Evolutionary conservation across 1,284 basidiomycete genomes (phyloP).

Genomic region (Fomitopsis betulina): DNA sequence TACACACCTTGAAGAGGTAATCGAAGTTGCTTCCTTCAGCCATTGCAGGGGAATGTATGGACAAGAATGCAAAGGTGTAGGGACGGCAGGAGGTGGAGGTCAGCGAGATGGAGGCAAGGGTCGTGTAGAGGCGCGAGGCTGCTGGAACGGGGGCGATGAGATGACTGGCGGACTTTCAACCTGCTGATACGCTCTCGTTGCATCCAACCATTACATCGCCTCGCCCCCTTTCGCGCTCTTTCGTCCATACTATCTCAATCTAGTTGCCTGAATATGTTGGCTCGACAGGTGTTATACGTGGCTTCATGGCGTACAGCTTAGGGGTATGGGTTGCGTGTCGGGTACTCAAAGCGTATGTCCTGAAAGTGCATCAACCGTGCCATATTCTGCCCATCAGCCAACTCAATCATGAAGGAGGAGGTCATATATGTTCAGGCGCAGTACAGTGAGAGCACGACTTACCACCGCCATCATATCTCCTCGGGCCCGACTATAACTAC

Average conservation of each 20-base stretch:
- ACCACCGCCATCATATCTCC: not conserved
- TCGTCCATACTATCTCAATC: not conserved
- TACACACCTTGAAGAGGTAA: constrained; percentile 89
- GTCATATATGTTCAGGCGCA: not conserved
- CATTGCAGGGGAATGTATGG: constrained; percentile 47
- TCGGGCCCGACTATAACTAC: no score
- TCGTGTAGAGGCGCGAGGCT: constrained; percentile 6
- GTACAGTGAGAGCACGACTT: not conserved
- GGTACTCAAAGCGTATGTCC: no score
- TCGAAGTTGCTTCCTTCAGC: constrained; percentile 88
- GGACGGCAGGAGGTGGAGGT: not conserved
- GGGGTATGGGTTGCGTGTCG: no score
- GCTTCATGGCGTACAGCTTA: not conserved
- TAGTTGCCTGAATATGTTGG: not conserved
- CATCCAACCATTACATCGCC: not conserved
- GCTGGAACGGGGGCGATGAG: constrained; percentile 3
- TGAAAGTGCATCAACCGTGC: no score
- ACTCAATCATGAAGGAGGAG: not conserved
- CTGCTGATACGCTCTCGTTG: not conserved
- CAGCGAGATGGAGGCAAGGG: constrained; percentile 6
- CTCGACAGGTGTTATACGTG: not conserved
- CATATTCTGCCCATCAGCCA: not conserved
- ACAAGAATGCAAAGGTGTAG: constrained; percentile 1
- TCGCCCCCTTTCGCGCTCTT: not conserved
- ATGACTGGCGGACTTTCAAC: constrained; percentile 14